Base-by-base conservation (phyloP, 306 rosid genomes). In the Amphicarpaea edgeworthii region DNA sequence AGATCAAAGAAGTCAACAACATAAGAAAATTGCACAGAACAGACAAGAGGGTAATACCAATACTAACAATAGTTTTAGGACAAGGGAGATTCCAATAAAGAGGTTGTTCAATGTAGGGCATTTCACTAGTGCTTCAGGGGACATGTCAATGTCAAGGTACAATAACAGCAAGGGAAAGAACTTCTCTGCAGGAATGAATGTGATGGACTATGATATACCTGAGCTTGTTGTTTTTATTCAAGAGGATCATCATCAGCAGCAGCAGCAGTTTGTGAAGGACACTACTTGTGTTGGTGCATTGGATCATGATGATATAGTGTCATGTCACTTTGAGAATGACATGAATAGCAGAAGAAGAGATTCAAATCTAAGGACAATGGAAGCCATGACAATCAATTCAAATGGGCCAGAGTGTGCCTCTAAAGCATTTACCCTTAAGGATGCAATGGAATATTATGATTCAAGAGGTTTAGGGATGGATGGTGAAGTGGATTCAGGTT, bases 161-260 rank as follows among this genome's bases (percentile, higher is more conserved):
- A n/a, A n/a, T n/a, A n/a, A 50, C 20, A 65, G 55, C 50, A 72
- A 42, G 58, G 68, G 80, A 77, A 86, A 70, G 41, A 84, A 37
- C 14, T 72, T 63, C 42, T 53, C 62, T 23, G 24, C 69, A 16
- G 50, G 46, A 54, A 75, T 76, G 41, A 82, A 73, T 55, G 66
- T 83, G 0, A 65, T 28, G 82, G 91, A 87, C 73, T 70, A 82
- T 53, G 89, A 87, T 49, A 47, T 82, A 8, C 96, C 97, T 8
- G 97, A 93, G 74, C 60, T 93, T 7, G 97, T 86, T 79, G 88
- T 82, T 50, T 93, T 93, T 81, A 82, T 90, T 81, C 96, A 87
- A 46, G 94, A 88, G 80, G 91, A 90, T 77, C 63, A 75, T 51
- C 68, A n/a, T n/a, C n/a, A n/a, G n/a, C n/a, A n/a, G n/a, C n/a